Evolutionary conservation across 2,329 filamentous ascomycete species (phyloP), one percentile per base, ranked within the genome.

Genomic region (Xenosphaeropsis pyriputrescens): DNA sequence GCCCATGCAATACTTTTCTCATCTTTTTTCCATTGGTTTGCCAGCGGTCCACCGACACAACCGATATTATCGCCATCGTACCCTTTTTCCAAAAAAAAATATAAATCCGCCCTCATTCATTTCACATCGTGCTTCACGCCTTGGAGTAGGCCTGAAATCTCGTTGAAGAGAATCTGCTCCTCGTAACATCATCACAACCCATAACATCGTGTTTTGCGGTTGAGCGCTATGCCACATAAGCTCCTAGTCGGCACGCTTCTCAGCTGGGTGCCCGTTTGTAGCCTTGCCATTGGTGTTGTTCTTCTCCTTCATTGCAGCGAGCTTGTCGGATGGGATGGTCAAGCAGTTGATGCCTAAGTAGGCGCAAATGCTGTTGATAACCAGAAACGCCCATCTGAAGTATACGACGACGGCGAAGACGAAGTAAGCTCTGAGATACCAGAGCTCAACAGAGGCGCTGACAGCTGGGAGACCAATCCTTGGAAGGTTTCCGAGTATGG

Each of bases 301-400:
- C 36, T 50, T 48, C 29, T 46, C 40, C 15, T 50, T 50, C 26
- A 22, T 34, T 22, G 43, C 48, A 18, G 42, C 40, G 19, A 45
- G 36, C 37, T 78, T 78, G 46, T 71, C 67, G 45, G 59, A 56
- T 9, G 75, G 75, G 43, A 98, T 95, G 1, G 88, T 96, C 47
- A 98, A 63, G 52, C 89, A 94, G 54, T 89, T 91, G 65, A 98
- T 98, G 44, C 85, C 86, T 17, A 98, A 65, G 60, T 83, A 96
- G 39, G 79, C 70, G 62, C 91, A 96, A 50, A 98, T 96, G 55
- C 81, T 83, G 44, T 78, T 82, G 51, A 94, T 85, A 35, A 96
- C 88, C 32, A 94, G 66, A 50, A 82, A 80, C 1, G 91, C 91
- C 91, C 91, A 98, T 48, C 82, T 75, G 58, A 83, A 88, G 60